Base-by-base conservation (phyloP, 352 stramenopile species). In the Globisporangium uncinulatum region DNA sequence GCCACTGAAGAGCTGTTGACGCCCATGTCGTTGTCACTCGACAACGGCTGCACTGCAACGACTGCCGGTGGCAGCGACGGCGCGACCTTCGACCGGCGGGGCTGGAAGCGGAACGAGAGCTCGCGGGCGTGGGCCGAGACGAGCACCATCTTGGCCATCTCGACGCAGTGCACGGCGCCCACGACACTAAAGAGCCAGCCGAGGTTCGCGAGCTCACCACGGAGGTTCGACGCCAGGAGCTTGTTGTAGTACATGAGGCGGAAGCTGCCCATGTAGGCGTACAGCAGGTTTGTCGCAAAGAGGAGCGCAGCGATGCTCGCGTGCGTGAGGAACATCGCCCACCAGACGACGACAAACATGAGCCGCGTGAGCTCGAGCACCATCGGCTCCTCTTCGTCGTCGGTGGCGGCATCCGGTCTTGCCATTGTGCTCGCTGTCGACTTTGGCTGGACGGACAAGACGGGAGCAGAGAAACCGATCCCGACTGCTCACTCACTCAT, bases 211-310 rank as follows among this genome's bases (percentile, higher is more conserved):
- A 76, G 69, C 41, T 66, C 31, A 1, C 61, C 50, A 13, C 48
- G 47, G 4, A 76, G 66, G 34, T 53, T 61, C 15, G 69, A 71
- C n/a, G 44, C 62, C 2, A 76, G 57, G n/a, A 76, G 63, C 43
- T 74, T 76, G 69, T 74, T 73, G 63, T 72, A 76, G 58, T 76
- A 74, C 29, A 76, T 65, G 34, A 76, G 63, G 21, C 59, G 52
- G 47, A 70, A 49, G 37, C 56, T 48, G 6, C 58, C 63, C 14
- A 74, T 32, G 47, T 73, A 76, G 8, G 56, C 44, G 39, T 74
- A 74, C 32, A 76, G 45, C 9, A 62, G 15, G 14, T 67, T 72
- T n/a, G 44, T 70, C 11, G 65, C 56, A 48, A 61, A 62, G 44
- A 70, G 49, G 24, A 73, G 71, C n/a, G 56, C 60, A 1, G 56